Percentiles rank a stretch among this genome's conserved stretches.
phyloP scores from a whole-genome alignment of 2,329 filamentous ascomycete species.

The Aureobasidium sp. region DNA sequence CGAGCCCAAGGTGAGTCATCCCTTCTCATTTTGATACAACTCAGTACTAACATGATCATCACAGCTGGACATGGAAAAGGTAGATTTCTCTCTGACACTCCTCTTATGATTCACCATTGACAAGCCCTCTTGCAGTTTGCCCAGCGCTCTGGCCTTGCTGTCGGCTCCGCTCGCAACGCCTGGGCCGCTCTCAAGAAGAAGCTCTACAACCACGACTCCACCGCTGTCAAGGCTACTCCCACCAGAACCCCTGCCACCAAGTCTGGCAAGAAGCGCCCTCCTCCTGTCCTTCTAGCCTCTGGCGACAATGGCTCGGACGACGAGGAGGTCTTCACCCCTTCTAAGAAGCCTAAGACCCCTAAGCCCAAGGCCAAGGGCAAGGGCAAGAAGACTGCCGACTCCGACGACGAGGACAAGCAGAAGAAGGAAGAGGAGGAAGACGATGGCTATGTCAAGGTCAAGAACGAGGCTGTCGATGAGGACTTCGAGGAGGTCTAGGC shows the following conservation, averaged over 20 bases:
- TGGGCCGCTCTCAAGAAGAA: slow-evolving; percentile 30
- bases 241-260: neutral
- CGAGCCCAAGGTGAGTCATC: slow-evolving; percentile 22
- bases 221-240: neutral
- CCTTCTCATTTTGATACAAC: neutral
- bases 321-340: slow-evolving; percentile 18
- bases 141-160: slow-evolving; percentile 21
- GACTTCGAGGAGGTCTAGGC: neutral
- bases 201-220: slow-evolving; percentile 17
- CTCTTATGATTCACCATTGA: neutral
- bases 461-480: neutral
- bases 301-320: slow-evolving; percentile 15
- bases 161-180: slow-evolving; percentile 27
- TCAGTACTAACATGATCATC: neutral
- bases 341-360: slow-evolving; percentile 23
- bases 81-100: neutral
- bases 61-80: slow-evolving; percentile 24
- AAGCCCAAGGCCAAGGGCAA: slow-evolving; percentile 18
- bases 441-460: slow-evolving; percentile 1
- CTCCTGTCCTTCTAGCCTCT: neutral
- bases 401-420: slow-evolving; percentile 19
- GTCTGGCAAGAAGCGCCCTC: slow-evolving; percentile 7
- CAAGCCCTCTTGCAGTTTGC: slow-evolving; percentile 16
- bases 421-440: slow-evolving; percentile 20
- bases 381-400: slow-evolving; percentile 16